phyloP scores from a whole-genome alignment of 192 early-diverging fungal genomes.

The Umbelopsis vinacea region DNA sequence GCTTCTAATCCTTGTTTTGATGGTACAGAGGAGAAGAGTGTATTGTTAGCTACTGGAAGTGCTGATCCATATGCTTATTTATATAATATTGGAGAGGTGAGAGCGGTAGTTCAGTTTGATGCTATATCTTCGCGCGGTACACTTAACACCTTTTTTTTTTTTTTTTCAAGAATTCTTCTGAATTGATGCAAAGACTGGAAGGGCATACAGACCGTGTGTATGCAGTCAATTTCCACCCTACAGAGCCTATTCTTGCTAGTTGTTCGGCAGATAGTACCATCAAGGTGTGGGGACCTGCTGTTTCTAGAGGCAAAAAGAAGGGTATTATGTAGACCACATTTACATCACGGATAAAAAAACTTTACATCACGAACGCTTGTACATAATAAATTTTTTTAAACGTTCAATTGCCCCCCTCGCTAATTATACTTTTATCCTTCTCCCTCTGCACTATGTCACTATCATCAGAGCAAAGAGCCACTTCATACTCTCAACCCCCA shows the following conservation, averaged over 20 bases:
- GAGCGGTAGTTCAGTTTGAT: neutral
- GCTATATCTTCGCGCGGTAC: neutral
- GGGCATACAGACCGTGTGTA: conserved; percentile 96
- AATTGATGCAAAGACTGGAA: conserved; percentile 81
- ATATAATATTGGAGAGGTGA: conserved; percentile 65
- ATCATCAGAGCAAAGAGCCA: too few relatives aligned
- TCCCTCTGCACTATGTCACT: conserved; percentile 6
- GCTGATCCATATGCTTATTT: conserved; percentile 85
- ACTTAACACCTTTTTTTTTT: neutral
- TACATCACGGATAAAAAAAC: too few relatives aligned
- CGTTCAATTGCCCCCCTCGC: neutral
- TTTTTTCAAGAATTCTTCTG: conserved; percentile 54
- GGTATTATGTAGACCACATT: conserved; percentile 26
- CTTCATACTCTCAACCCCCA: neutral
- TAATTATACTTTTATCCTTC: neutral
- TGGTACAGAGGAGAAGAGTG: conserved; percentile 49
- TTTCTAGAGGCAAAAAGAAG: conserved; percentile 40
- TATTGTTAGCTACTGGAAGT: conserved; percentile 79
- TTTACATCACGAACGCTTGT: conserved; percentile 1
- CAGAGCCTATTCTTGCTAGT: conserved; percentile 79
- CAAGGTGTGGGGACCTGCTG: conserved; percentile 71
- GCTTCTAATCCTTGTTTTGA: too few relatives aligned
- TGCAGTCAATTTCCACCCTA: conserved; percentile 87
- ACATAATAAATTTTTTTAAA: conserved; percentile 7
- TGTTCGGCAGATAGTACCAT: conserved; percentile 87